Evolutionary conservation across 1,284 basidiomycete species (phyloP).

Genomic region (Pascua sp.): DNA sequence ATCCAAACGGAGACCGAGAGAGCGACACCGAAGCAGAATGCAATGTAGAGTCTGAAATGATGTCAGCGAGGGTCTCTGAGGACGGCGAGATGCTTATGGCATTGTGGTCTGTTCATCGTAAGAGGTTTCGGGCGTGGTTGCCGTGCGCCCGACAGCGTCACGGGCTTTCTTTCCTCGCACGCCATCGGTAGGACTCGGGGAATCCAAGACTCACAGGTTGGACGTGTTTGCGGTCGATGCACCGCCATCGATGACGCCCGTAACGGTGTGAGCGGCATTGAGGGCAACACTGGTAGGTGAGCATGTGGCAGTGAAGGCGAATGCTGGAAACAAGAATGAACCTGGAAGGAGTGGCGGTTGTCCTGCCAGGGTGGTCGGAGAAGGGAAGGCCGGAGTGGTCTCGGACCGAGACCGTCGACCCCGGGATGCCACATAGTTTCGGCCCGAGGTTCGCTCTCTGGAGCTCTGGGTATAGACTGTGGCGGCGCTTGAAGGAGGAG

Average conservation of each 20-base stretch:
- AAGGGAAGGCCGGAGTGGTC: too few species aligned
- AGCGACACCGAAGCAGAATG: constrained; percentile 52
- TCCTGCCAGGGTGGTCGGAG: too few species aligned
- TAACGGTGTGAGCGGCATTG: constrained; percentile 40
- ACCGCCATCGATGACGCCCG: constrained; percentile 33
- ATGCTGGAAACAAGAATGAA: too few species aligned
- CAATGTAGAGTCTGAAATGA: constrained; percentile 48
- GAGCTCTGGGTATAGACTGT: too few species aligned
- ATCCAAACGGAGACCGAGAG: constrained; percentile 50
- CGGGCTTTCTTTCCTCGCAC: background rate
- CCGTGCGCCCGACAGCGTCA: background rate
- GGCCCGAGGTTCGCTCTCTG: too few species aligned
- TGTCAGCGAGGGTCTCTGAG: background rate
- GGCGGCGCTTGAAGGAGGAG: too few species aligned
- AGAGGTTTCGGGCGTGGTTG: background rate
- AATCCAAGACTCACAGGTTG: constrained; percentile 28
- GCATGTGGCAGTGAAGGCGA: background rate
- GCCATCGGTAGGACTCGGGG: too few species aligned
- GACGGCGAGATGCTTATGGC: background rate
- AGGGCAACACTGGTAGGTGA: constrained; percentile 39
- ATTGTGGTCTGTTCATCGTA: background rate
- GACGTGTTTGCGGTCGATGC: constrained; percentile 38
- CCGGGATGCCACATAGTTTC: too few species aligned
- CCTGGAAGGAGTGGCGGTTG: too few species aligned
- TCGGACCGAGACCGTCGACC: too few species aligned